These are phyloP conservation scores for Aspergillus carbonarius DNA, from an alignment of 2,329 filamentous ascomycete genomes.

Conservation along the genomic window DNA sequence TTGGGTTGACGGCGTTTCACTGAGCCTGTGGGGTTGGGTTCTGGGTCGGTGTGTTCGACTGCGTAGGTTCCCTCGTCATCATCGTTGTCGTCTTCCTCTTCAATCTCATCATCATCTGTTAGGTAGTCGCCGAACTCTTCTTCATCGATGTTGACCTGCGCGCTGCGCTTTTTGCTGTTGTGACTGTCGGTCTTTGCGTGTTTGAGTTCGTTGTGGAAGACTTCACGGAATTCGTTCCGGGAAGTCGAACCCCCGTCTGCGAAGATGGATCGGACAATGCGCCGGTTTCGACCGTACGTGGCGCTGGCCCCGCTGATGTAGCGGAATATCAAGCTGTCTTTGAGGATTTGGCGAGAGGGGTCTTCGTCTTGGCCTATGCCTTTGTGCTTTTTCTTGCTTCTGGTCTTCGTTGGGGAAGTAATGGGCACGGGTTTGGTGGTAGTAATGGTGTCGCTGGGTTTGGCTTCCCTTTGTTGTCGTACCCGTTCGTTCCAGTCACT, in stretches of 20 bases:
- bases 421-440: too few species aligned
- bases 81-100: conserved; percentile 37
- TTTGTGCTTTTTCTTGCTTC: conserved; percentile 19
- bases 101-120: conserved; percentile 24
- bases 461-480: conserved; percentile 6
- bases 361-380: conserved; percentile 5
- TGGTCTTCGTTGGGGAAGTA: not conserved
- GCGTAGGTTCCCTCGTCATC: conserved; percentile 15
- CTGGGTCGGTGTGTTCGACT: conserved; percentile 18
- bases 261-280: conserved; percentile 49
- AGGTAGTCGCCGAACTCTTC: conserved; percentile 49
- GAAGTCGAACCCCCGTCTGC: conserved; percentile 42
- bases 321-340: conserved; percentile 44
- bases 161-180: conserved; percentile 40
- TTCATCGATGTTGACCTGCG: conserved; percentile 46
- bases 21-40: conserved; percentile 8
- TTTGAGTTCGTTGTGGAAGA: conserved; percentile 48
- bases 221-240: conserved; percentile 44
- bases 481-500: conserved; percentile 44
- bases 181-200: conserved; percentile 27
- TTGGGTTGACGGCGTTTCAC: conserved; percentile 30
- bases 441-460: not conserved
- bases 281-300: conserved; percentile 37
- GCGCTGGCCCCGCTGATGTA: conserved; percentile 38
- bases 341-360: conserved; percentile 21